A percentile compares a stretch with the other conserved stretches of the same genome.
Evolutionary conservation across 306 rosid genomes (phyloP).

Genomic region (Sicyos edulis): DNA sequence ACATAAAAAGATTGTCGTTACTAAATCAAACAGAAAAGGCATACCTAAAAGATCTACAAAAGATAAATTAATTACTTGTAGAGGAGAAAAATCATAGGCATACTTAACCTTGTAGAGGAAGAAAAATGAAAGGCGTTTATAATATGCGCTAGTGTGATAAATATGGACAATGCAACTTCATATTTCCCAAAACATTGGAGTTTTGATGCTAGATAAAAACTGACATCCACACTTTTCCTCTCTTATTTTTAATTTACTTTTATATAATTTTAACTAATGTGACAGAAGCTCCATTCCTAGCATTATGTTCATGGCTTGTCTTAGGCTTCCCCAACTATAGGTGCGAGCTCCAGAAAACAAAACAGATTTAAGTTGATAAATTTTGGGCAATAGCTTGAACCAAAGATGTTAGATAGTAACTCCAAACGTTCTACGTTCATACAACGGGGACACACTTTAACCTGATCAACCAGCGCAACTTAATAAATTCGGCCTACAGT

Average conservation of each 20-base stretch:
- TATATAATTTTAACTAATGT: not conserved
- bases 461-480: not conserved
- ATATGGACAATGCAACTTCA: not conserved
- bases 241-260: no score
- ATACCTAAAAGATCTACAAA: not conserved
- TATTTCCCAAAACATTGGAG: not conserved
- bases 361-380: not conserved
- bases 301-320: not conserved
- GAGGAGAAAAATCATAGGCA: no score
- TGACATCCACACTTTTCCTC: not conserved
- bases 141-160: not conserved
- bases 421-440: not conserved
- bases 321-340: not conserved
- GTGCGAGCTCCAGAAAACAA: not conserved
- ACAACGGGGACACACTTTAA: not conserved
- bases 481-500: not conserved
- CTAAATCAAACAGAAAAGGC: conserved; percentile 8
- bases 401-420: not conserved
- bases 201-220: not conserved
- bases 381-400: not conserved
- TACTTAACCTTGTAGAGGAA: not conserved
- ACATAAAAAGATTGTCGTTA: not conserved
- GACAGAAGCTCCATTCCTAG: not conserved
- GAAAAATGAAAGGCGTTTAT: not conserved
- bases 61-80: no score